These are phyloP conservation scores for Diaporthe velutina DNA, from an alignment of 2,329 filamentous ascomycete species.

Conservation along the genomic window DNA sequence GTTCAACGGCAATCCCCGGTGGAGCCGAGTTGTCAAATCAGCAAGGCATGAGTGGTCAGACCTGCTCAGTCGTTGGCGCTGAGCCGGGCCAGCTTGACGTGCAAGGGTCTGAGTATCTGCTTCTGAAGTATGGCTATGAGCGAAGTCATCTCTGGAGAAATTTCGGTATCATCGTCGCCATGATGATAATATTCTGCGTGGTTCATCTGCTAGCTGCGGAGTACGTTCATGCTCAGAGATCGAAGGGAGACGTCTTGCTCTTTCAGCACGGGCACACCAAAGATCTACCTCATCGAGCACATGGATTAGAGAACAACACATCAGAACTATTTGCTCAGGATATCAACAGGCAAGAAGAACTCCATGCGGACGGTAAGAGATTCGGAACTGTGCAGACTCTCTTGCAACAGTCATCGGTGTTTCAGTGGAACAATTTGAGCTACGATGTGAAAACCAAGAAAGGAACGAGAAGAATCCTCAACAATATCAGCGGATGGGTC, in stretches of 20 bases:
- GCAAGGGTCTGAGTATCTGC: constrained; percentile 59
- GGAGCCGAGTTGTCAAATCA: constrained; percentile 31
- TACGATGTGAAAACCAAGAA: constrained; percentile 72
- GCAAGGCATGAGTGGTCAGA: constrained; percentile 39
- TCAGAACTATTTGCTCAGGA: neutral
- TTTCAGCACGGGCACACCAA: neutral
- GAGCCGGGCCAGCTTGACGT: constrained; percentile 56
- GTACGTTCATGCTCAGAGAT: neutral
- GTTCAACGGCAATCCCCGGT: constrained; percentile 42
- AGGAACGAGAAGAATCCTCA: constrained; percentile 76
- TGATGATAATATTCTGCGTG: neutral
- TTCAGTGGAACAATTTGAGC: neutral
- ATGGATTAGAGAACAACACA: too few relatives aligned
- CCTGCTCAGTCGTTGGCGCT: constrained; percentile 51
- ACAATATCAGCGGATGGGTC: constrained; percentile 84
- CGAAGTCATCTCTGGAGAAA: constrained; percentile 58
- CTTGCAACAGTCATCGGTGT: constrained; percentile 14
- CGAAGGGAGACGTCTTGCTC: neutral
- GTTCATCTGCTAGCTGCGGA: neutral
- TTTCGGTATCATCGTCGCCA: neutral
- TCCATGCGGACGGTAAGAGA: neutral
- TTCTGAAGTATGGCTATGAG: constrained; percentile 58
- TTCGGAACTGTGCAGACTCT: neutral
- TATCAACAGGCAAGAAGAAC: neutral
- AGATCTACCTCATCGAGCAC: neutral